Base-by-base conservation (phyloP, 768 basidiomycete species). In the Pleurotus citrinopileatus region DNA sequence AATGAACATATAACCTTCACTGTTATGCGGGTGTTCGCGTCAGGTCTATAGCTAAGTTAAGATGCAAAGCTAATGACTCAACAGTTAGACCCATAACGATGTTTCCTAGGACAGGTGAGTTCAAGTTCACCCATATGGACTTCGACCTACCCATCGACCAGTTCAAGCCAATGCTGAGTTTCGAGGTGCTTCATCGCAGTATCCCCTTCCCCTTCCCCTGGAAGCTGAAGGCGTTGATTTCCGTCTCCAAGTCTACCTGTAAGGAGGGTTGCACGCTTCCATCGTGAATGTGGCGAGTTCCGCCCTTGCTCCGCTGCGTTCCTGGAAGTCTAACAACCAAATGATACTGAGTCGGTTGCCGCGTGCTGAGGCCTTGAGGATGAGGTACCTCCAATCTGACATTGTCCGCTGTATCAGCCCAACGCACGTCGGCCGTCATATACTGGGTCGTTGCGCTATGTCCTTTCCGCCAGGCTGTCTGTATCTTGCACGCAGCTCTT, bases 61-160 rank as follows among this genome's bases (percentile, higher is more conserved):
- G n/a, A n/a, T n/a, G n/a, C n/a, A n/a, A n/a, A n/a, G n/a, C n/a
- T n/a, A n/a, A 42, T 23, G 25, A 70, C 75, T 72, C 69, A 68
- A 82, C 81, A 65, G 62, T 83, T 84, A 36, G 81, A 78, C 9
- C 82, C 83, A 71, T 84, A 85, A 10, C 83, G 74, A 62, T 85
- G 83, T 60, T 83, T 84, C 27, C 81, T 75, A 54, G 6, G 37
- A 55, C 8, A 46, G 4, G 12, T 23, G 34, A 53, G 23, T 60
- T 26, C 22, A 34, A 34, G 32, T 34, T 7, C 32, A 7, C 15
- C 32, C 32, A 34, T 7, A 15, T 34, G 7, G 32, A 34, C 7
- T 7, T 15, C 7, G 7, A 34, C 74, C 48, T 45, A 81, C 81
- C 71, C 73, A 60, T 84, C 83, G 26, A 84, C 74, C 25, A 84